phyloP scores from a whole-genome alignment of 768 basidiomycete genomes.

The Lactarius tabidus region DNA sequence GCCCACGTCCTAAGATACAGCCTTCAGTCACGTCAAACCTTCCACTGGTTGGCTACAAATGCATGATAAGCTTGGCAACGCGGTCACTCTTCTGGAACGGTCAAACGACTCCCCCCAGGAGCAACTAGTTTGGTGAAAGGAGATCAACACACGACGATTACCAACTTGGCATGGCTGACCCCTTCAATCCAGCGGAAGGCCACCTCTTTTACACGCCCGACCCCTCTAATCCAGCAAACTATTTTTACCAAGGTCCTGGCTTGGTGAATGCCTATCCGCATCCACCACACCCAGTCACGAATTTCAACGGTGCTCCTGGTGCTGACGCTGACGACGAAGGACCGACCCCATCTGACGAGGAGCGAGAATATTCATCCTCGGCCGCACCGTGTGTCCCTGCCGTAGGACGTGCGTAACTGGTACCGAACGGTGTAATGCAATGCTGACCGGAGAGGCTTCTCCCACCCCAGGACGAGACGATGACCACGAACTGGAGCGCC shows the following conservation, averaged over 20 bases:
- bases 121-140: neutral
- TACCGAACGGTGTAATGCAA: neutral
- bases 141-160: neutral
- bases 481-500: neutral
- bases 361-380: neutral
- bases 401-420: slow-evolving; percentile 1
- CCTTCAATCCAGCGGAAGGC: neutral
- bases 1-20: neutral
- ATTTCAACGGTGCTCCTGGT: neutral
- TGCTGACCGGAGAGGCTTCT: neutral
- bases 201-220: neutral
- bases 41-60: neutral
- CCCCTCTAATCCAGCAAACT: neutral
- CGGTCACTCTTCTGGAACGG: neutral
- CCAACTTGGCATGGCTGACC: neutral
- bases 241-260: neutral
- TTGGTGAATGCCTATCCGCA: neutral
- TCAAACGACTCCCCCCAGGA: neutral
- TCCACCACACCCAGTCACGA: neutral
- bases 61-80: neutral
- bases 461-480: neutral
- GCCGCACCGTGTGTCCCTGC: neutral
- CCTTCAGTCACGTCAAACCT: neutral
- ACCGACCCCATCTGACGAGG: neutral
- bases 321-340: neutral